Base-by-base conservation (phyloP, 495 filamentous ascomycete species). In the Podospora australis region DNA sequence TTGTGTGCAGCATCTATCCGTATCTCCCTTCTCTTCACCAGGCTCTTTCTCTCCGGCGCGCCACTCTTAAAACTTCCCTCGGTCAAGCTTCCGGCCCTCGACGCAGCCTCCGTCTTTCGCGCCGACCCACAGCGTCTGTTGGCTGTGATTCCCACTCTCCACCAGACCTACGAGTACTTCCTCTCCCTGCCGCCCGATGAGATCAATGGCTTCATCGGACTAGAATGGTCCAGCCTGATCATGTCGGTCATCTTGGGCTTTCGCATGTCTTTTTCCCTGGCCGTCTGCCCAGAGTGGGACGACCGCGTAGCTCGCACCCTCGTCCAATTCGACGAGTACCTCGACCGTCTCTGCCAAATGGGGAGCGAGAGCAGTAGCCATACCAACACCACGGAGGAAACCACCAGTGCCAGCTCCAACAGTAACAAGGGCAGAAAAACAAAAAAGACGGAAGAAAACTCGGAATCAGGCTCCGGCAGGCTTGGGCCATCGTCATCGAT, bases 181-280 rank as follows among this genome's bases (percentile, higher is more conserved):
- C 20, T 60, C 0, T 43, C 48, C 16, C 56, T 68, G 0, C 16
- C 55, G 8, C 25, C 60, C 0, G 20, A 26, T 6, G 45, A 58
- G 19, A 30, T 72, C 10, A 58, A 63, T 22, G 52, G 53, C 8
- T 66, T 72, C 42, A 52, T 56, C 46, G 55, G 55, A 25, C 53
- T 54, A 26, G 66, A 71, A 48, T 66, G 65, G 58, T 41, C 56
- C 25, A 54, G 50, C 24, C 43, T 72, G 25, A 66, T 74, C 23
- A 19, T 69, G 2, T 23, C 40, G n/a, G 48, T 67, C 13, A 63
- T 73, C n/a, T 45, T 75, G 1, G 60, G 60, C 5, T 70, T 69
- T 26, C 63, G 70, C 2, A 58, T 73, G 34, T 66, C 63, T 1
- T 69, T 75, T 41, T 64, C 71, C 0, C 19, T 70, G 3, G 22